Evolutionary conservation across 352 stramenopile genomes (phyloP), one percentile per base, ranked within the genome.

Genomic region (Pythium pectinolyticum): DNA sequence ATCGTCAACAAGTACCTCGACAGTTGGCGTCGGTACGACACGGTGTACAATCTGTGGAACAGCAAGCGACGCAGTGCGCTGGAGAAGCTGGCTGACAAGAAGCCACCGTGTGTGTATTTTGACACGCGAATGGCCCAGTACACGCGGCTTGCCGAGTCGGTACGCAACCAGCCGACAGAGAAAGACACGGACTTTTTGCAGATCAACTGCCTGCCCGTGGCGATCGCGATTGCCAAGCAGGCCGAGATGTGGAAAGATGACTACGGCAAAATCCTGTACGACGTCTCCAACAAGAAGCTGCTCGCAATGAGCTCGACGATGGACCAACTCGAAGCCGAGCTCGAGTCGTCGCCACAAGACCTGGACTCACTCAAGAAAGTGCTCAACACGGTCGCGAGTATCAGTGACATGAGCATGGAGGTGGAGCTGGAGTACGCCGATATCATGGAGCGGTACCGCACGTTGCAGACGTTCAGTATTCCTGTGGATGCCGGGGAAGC

Each of bases 131-230:
- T 98, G 76, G 84, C 87, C 1, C 83, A 94, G 61, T 98, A 97
- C 65, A 88, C 87, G 9, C 74, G 84, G 2, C 69, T 98, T 0
- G 87, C 89, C 11, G 88, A 98, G 46, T 95, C 83, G 7, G 90
- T 96, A 24, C 77, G 88, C 9, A 90, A 81, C 30, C 91, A 97
- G 61, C 86, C 89, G 8, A 96, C 86, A 0, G 84, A 96, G 37
- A 97, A 98, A 66, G 92, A 98, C 62, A 96, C 97, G 0, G 92
- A 98, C 54, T 98, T 98, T 49, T 67, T 98, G 14, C 90, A 95
- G 63, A 95, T 98, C 55, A 96, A 98, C 66, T 98, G 86, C 64
- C 64, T 94, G 5, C 77, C 85, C 1, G 89, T 98, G 2, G 90
- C 92, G 0, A 61, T 96, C 0, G 84, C 88, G 14, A 96, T 98